Evolutionary conservation across 2,329 filamentous ascomycete species (phyloP), one percentile per base, ranked within the genome.

Genomic region (Aspergillus udagawae): DNA sequence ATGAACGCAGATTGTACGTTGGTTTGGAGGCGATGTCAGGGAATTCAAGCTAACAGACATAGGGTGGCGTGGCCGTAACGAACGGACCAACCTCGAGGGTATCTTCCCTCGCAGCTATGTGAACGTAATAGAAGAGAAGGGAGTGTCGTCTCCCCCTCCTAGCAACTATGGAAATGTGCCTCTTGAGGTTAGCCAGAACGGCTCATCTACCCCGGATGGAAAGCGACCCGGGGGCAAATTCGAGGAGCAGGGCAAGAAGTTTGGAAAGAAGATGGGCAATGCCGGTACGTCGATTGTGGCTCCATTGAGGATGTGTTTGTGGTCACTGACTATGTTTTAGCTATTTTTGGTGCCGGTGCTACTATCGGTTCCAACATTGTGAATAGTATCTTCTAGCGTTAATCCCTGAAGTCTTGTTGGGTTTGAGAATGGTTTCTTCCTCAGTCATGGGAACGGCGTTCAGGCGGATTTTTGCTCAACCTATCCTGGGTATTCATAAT

Each of bases 101-200:
- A 96, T 97, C 73, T 97, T 97, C 82, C 93, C 93, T n/a, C 85
- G 88, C 65, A 91, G 84, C 73, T 97, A 97, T 72, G 92, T 96
- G 51, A 82, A 80, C 61, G 80, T 90, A 52, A 77, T 89, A 52
- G 86, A 92, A 65, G 82, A 88, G 64, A 86, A 88, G 73, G 71
- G 62, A 65, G 76, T 56, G 65, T 65, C 53, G 64, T 73, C 53
- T 66, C 77, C 60, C 73, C 70, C 65, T 28, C 77, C 71, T 59
- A 73, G 73, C 53, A 74, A 67, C 56, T 80, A 80, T 55, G 78
- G 79, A 51, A 84, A 88, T 65, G 86, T 89, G 76, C 91, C 92
- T 57, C 84, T 94, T 76, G 89, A 90, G 48, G 83, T 94, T 3
- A 85, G 86, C 41, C 82, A 90, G 67, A 66, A 68, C 45, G 79